phyloP scores from a whole-genome alignment of 306 rosid genomes.

The Arachis hypogaea region DNA sequence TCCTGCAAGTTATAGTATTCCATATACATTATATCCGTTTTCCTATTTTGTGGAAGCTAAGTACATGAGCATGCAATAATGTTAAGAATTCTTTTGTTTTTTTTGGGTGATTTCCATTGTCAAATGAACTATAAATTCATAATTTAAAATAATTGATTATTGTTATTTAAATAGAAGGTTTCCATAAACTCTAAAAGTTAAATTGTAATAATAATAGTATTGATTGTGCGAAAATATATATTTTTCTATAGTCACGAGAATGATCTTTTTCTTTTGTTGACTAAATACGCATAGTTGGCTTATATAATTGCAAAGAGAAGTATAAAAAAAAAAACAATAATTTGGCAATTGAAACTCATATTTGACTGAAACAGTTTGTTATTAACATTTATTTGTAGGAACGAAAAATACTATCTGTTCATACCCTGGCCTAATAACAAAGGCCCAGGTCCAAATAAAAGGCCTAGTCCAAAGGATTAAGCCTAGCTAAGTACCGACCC shows the following conservation, averaged over 20 bases:
- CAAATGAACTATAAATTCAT: neutral
- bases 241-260: neutral
- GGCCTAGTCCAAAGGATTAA: no score
- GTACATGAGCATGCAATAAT: neutral
- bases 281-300: no score
- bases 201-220: neutral
- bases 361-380: no score
- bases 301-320: no score
- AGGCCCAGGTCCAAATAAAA: no score
- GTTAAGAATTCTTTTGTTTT: neutral
- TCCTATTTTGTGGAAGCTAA: neutral
- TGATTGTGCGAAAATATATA: neutral
- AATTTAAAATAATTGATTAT: constrained; percentile 2
- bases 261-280: neutral
- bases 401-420: no score
- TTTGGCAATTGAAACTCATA: neutral
- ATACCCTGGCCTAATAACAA: no score
- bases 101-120: neutral
- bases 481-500: no score
- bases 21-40: neutral
- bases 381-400: no score
- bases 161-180: neutral
- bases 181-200: neutral
- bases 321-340: neutral
- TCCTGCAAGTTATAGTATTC: neutral